A percentile compares a stretch with the other conserved stretches of the same genome.
Conservation (phyloP, 768 basidiomycete species). For the Amyloporia xantha region DNA sequence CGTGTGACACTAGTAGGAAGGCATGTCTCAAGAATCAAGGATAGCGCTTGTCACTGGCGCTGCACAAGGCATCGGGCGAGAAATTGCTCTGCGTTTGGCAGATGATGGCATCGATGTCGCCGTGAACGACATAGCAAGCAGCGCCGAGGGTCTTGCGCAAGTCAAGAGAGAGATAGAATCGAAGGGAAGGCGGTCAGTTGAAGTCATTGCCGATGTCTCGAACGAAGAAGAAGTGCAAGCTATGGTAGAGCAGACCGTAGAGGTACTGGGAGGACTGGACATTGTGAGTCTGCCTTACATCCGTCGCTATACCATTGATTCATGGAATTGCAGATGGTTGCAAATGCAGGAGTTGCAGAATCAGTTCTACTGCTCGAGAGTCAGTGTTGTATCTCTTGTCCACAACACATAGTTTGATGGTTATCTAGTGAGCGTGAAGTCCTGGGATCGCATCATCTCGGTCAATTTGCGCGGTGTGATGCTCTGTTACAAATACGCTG, state of each 20-base stretch:
- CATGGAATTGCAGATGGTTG: slow-evolving; percentile 17
- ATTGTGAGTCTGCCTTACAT: slow-evolving; percentile 30
- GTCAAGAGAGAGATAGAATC: slow-evolving; percentile 13
- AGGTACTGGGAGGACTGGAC: slow-evolving; percentile 36
- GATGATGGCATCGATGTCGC: slow-evolving; percentile 20
- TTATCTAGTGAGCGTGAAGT: slow-evolving; percentile 21
- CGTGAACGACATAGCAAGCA: slow-evolving; percentile 14
- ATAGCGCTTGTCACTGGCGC: slow-evolving; percentile 25
- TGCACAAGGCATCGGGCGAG: slow-evolving; percentile 23
- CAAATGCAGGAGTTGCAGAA: slow-evolving; percentile 20
- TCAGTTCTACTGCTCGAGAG: slow-evolving; percentile 8
- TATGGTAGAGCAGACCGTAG: slow-evolving; percentile 28
- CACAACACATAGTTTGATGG: neutral
- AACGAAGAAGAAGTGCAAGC: slow-evolving; percentile 33
- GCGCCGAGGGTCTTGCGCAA: slow-evolving; percentile 8
- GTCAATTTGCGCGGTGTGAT: slow-evolving; percentile 30
- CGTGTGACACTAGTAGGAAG: too few species aligned
- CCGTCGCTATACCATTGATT: slow-evolving; percentile 13
- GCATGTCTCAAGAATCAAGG: neutral
- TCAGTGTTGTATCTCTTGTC: neutral
- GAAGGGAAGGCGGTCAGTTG: slow-evolving; percentile 19
- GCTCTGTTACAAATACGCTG: slow-evolving; percentile 35
- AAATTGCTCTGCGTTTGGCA: slow-evolving; percentile 22
- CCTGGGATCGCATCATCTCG: slow-evolving; percentile 18
- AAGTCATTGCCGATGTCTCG: slow-evolving; percentile 34